Conservation (phyloP, 179 eudicot species). For the Drosera spatulata region DNA sequence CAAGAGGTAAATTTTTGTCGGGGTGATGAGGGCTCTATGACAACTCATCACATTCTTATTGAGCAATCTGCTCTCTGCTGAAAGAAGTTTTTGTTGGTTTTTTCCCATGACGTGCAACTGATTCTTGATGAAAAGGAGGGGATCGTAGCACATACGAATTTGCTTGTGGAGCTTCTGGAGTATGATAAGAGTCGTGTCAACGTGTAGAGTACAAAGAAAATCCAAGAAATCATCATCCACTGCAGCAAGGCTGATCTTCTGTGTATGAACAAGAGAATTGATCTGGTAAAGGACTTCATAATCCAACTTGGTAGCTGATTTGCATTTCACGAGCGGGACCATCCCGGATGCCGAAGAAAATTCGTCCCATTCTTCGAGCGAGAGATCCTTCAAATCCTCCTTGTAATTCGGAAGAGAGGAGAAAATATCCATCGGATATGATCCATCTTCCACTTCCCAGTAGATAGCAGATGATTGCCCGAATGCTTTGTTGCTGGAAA, state of each 20-base stretch:
- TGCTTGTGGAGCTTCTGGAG: conserved; percentile 68
- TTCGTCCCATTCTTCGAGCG: conserved; percentile 34
- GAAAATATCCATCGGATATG: conserved; percentile 27
- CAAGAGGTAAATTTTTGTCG: conserved; percentile 76
- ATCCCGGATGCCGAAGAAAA: conserved; percentile 38
- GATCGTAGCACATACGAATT: conserved; percentile 60
- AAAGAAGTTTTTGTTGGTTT: conserved; percentile 19
- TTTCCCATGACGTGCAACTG: conserved; percentile 23
- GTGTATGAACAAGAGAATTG: conserved; percentile 76
- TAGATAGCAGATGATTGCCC: conserved; percentile 75
- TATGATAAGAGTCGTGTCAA: conserved; percentile 32
- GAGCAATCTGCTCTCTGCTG: conserved; percentile 30
- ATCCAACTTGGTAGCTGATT: conserved; percentile 27
- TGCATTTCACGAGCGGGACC: conserved; percentile 57
- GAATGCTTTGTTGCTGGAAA: conserved; percentile 48
- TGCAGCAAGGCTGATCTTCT: conserved; percentile 61
- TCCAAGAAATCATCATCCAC: conserved; percentile 49
- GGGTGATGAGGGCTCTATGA: conserved; percentile 76
- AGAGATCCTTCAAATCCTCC: conserved; percentile 30
- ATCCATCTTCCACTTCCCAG: conserved; percentile 49
- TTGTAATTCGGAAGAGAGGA: conserved; percentile 36
- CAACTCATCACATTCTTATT: conserved; percentile 68
- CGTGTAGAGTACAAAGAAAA: conserved; percentile 32
- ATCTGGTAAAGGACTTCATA: conserved; percentile 78
- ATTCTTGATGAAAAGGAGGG: conserved; percentile 45